A percentile compares a stretch with the other conserved stretches of the same genome.
Evolutionary conservation across 2,329 filamentous ascomycete species (phyloP).

Genomic region (Neopestalotiopsis clavispora): DNA sequence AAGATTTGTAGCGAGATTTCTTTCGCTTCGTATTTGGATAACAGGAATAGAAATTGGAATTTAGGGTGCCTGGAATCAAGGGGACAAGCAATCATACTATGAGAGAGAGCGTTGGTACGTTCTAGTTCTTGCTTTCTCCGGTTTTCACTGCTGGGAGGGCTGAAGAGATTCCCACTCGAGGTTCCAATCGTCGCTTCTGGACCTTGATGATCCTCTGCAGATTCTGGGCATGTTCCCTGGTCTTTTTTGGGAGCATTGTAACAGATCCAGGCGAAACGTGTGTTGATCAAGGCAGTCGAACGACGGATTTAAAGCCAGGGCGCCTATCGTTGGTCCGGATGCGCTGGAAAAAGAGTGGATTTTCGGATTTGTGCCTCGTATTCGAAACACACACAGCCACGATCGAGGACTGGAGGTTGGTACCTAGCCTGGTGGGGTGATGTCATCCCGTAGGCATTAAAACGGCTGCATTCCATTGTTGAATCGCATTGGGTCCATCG

Average conservation of each 20-base stretch:
- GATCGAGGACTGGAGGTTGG: background rate
- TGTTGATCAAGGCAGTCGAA: background rate
- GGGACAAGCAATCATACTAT: background rate
- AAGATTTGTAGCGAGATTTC: background rate
- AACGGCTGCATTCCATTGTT: no score
- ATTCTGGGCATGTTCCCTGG: background rate
- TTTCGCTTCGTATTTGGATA: conserved; percentile 1
- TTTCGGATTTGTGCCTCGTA: conserved; percentile 10
- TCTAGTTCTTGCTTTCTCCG: background rate
- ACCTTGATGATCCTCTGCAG: background rate
- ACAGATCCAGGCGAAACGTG: background rate
- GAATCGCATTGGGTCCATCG: no score
- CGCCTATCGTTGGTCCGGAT: conserved; percentile 9
- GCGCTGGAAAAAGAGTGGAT: conserved; percentile 12
- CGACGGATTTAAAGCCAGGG: background rate
- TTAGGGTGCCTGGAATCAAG: background rate
- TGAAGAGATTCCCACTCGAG: conserved; percentile 1
- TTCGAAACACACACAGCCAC: conserved; percentile 20
- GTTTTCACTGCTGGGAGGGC: background rate
- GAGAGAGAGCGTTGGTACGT: background rate
- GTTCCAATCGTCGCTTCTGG: background rate
- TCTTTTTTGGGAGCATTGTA: background rate
- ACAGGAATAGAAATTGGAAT: background rate
- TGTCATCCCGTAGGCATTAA: background rate
- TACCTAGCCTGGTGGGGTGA: background rate